These are phyloP conservation scores for Chalara sp. DNA, from an alignment of 2,329 filamentous ascomycete genomes.

Conservation along the genomic window DNA sequence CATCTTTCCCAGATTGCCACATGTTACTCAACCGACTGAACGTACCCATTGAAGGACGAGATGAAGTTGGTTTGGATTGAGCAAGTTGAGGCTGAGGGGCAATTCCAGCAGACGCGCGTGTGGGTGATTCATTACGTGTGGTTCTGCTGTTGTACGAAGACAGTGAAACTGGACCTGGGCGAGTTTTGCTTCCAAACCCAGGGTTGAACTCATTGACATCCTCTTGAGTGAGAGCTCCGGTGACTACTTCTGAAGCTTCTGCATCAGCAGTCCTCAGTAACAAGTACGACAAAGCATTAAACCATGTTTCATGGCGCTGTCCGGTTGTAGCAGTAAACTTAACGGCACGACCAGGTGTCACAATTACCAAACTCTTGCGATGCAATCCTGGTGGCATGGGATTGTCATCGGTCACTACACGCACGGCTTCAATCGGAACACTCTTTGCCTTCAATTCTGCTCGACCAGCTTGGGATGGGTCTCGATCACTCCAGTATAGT, in stretches of 20 bases:
- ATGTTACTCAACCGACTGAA: slow-evolving; percentile 55
- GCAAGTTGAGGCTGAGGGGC: slow-evolving; percentile 14
- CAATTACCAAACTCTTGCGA: slow-evolving; percentile 84
- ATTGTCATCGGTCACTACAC: slow-evolving; percentile 90
- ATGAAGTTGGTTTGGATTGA: slow-evolving; percentile 14
- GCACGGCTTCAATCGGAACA: slow-evolving; percentile 82
- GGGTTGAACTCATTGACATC: slow-evolving; percentile 81
- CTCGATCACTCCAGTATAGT: slow-evolving; percentile 90
- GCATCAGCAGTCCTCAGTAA: slow-evolving; percentile 67
- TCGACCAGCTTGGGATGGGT: slow-evolving; percentile 74
- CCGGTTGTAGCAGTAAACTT: slow-evolving; percentile 93
- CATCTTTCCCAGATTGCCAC: slow-evolving; percentile 35
- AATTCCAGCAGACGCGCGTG: slow-evolving; percentile 17
- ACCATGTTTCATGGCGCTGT: slow-evolving; percentile 96
- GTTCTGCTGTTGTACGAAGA: slow-evolving; percentile 76
- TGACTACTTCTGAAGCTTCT: slow-evolving; percentile 52
- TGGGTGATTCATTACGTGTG: slow-evolving; percentile 58
- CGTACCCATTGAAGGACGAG: slow-evolving; percentile 33
- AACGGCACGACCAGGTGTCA: slow-evolving; percentile 81
- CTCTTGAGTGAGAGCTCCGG: slow-evolving; percentile 49
- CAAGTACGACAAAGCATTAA: slow-evolving; percentile 91
- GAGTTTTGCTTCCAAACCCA: slow-evolving; percentile 36
- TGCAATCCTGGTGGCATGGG: slow-evolving; percentile 91
- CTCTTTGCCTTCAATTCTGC: slow-evolving; percentile 76
- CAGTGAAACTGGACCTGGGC: slow-evolving; percentile 55